Evolutionary conservation across 345 rosid species (phyloP).

Genomic region (Isatis tinctoria): DNA sequence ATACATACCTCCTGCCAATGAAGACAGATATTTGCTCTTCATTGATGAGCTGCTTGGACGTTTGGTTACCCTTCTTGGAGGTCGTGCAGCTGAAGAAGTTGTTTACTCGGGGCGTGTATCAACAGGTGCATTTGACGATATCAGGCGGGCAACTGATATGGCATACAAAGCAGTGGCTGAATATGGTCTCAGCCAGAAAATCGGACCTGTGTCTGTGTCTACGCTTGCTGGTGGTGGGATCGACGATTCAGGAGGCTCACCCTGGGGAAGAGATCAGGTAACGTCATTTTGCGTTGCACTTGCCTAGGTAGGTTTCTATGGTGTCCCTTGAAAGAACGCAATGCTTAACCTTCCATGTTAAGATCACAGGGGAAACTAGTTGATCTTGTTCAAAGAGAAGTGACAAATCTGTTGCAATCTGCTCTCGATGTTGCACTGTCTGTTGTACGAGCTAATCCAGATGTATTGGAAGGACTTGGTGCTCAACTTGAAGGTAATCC

Average conservation of each 20-base stretch:
- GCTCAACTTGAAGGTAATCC: conserved; percentile 83
- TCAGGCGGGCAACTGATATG: conserved; percentile 87
- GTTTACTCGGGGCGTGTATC: conserved; percentile 86
- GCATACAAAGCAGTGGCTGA: conserved; percentile 97
- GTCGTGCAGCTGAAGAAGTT: conserved; percentile 97
- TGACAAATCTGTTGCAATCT: conserved; percentile 67
- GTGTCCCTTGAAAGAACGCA: not conserved
- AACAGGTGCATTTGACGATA: conserved; percentile 96
- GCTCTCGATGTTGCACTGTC: conserved; percentile 69
- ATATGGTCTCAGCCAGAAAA: conserved; percentile 85
- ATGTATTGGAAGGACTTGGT: conserved; percentile 90
- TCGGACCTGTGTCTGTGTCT: conserved; percentile 85
- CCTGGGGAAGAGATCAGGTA: conserved; percentile 96
- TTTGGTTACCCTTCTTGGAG: conserved; percentile 94
- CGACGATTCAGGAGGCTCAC: conserved; percentile 64
- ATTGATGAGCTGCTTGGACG: conserved; percentile 93
- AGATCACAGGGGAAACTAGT: conserved; percentile 76
- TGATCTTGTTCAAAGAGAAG: conserved; percentile 92
- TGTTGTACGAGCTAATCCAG: conserved; percentile 82
- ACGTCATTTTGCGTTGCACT: not conserved
- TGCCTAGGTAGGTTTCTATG: not conserved
- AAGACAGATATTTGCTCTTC: conserved; percentile 90
- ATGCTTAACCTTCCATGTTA: not conserved
- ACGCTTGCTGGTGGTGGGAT: conserved; percentile 87
- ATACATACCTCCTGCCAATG: conserved; percentile 71